These are phyloP conservation scores for Wickerhamomyces chaumierensis DNA, from an alignment of 805 yeast genomes.

Conservation along the genomic window DNA sequence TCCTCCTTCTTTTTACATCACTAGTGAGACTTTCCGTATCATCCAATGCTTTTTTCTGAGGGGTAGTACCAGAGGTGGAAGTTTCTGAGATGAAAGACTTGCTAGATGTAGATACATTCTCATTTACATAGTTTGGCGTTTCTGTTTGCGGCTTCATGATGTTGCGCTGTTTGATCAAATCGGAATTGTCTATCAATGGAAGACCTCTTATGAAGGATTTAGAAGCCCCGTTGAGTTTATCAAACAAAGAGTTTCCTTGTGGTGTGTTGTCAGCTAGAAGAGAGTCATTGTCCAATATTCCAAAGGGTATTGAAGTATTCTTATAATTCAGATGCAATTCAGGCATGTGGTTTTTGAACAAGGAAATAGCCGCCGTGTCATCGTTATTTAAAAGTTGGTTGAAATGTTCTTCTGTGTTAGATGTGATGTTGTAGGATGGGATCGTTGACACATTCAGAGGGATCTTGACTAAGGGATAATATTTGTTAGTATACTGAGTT, in stretches of 20 bases:
- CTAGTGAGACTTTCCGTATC: neutral
- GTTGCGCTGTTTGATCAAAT: neutral
- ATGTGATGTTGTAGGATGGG: neutral
- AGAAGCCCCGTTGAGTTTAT: neutral
- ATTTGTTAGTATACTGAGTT: too few species aligned
- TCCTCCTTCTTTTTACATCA: conserved; percentile 10
- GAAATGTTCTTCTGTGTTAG: neutral
- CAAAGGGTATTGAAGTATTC: neutral
- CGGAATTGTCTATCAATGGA: neutral
- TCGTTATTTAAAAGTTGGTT: neutral
- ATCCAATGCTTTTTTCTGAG: neutral
- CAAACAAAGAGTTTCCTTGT: neutral
- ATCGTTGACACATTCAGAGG: neutral
- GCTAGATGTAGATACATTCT: neutral
- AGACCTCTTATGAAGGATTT: neutral
- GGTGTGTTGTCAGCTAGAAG: neutral
- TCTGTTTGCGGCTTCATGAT: too few species aligned
- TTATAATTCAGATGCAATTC: neutral
- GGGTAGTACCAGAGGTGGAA: neutral
- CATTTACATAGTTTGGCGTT: neutral
- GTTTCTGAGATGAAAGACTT: neutral
- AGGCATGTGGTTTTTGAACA: neutral
- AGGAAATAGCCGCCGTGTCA: neutral
- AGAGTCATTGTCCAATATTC: neutral
- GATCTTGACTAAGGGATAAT: neutral